phyloP scores from a whole-genome alignment of 306 rosid species.

The Alnus glutinosa region DNA sequence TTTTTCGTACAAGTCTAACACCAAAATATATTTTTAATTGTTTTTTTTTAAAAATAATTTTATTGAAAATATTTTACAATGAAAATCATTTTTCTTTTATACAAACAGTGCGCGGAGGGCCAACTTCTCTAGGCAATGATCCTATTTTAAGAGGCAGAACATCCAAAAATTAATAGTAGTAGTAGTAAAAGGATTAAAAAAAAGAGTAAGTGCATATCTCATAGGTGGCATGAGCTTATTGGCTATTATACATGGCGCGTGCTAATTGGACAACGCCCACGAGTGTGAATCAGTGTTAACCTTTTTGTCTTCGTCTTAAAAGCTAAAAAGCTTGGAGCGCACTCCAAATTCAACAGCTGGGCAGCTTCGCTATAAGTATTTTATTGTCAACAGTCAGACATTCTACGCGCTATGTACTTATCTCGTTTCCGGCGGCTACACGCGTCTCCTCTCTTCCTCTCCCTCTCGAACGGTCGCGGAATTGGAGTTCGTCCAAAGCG shows the following conservation, averaged over 20 bases:
- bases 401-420: background rate
- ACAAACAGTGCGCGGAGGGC: no score
- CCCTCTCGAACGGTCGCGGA: background rate
- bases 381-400: background rate
- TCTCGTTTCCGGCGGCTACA: background rate
- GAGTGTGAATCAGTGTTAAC: background rate
- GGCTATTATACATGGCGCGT: background rate
- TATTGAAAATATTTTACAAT: no score
- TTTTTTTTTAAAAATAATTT: no score
- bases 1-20: no score
- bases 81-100: no score
- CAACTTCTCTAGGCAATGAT: no score
- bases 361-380: background rate
- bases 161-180: background rate
- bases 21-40: no score
- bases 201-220: background rate
- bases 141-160: no score
- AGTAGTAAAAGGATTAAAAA: no score
- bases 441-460: background rate
- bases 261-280: background rate
- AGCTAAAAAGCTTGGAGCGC: background rate
- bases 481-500: background rate
- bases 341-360: background rate
- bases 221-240: background rate
- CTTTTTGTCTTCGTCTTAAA: no score